Conservation (phyloP, 805 yeast genomes). For the Candida taoyuanica region DNA sequence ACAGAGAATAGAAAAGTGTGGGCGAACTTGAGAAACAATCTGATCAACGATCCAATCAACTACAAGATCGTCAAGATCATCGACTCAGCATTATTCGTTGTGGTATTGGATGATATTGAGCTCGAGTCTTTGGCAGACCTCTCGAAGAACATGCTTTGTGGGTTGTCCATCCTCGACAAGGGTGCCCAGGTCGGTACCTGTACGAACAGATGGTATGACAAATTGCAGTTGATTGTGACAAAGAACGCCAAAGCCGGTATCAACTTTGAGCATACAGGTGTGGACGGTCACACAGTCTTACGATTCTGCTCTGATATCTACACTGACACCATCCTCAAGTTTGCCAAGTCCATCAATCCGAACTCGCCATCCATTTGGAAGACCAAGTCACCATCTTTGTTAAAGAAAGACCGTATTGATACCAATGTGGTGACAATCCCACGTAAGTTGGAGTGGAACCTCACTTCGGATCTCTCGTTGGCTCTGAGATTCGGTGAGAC, state of each 20-base stretch:
- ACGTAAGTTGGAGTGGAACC: constrained; percentile 83
- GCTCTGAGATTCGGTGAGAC: constrained; percentile 90
- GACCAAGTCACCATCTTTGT: constrained; percentile 43
- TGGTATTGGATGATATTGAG: constrained; percentile 77
- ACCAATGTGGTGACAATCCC: constrained; percentile 63
- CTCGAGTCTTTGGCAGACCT: constrained; percentile 57
- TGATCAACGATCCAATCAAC: constrained; percentile 48
- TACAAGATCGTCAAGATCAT: constrained; percentile 67
- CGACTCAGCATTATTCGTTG: constrained; percentile 77
- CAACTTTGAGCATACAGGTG: constrained; percentile 92
- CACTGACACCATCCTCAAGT: constrained; percentile 83
- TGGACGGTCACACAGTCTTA: constrained; percentile 91
- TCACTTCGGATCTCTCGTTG: constrained; percentile 70
- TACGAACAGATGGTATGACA: constrained; percentile 93
- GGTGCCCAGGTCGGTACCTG: constrained; percentile 94
- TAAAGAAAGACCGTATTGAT: constrained; percentile 37
- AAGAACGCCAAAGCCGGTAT: constrained; percentile 90
- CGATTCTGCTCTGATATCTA: constrained; percentile 86
- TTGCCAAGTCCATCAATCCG: constrained; percentile 77
- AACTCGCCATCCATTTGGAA: constrained; percentile 68
- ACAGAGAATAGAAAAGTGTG: constrained; percentile 86
- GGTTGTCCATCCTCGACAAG: constrained; percentile 68
- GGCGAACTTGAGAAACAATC: constrained; percentile 65
- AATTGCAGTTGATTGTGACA: constrained; percentile 81
- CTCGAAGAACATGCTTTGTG: constrained; percentile 84